Percentiles rank a stretch among this genome's conserved stretches.
Conservation (phyloP, 2,329 filamentous ascomycete genomes). For the Ascochyta clinopodiicola region DNA sequence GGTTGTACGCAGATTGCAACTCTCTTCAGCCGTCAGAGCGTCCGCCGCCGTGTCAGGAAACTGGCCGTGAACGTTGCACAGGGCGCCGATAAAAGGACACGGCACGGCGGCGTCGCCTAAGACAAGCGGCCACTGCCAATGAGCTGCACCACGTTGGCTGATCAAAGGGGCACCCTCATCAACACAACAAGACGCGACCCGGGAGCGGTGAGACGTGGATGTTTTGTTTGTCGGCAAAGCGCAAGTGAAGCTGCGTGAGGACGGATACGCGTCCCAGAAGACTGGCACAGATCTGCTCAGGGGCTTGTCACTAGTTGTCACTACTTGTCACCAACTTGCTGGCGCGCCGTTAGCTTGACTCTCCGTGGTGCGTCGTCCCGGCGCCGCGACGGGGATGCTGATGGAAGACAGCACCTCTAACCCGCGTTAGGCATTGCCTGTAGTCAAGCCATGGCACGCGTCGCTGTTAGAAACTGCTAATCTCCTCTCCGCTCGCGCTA, state of each 20-base stretch:
- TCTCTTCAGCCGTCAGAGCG: conserved; percentile 23
- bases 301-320: conserved; percentile 29
- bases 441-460: conserved; percentile 16
- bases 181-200: conserved; percentile 11
- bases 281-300: conserved; percentile 41
- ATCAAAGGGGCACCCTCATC: conserved; percentile 15
- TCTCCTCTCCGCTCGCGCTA: conserved; percentile 33
- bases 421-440: conserved; percentile 20
- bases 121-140: conserved; percentile 26
- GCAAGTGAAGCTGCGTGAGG: conserved; percentile 8
- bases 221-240: conserved; percentile 15
- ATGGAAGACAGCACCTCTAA: conserved; percentile 30
- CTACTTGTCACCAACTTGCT: conserved; percentile 24
- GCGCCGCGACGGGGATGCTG: conserved; percentile 34
- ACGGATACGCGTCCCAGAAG: conserved; percentile 26
- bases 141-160: conserved; percentile 23
- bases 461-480: conserved; percentile 17
- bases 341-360: conserved; percentile 34
- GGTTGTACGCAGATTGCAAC: conserved; percentile 21
- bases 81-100: conserved; percentile 27
- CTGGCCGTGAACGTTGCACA: conserved; percentile 28
- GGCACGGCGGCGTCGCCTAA: conserved; percentile 22
- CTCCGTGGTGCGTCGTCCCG: conserved; percentile 43
- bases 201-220: conserved; percentile 31
- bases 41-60: conserved; percentile 21